Evolutionary conservation across 257 asterid species (phyloP), one percentile per base, ranked within the genome.

Genomic region (Solanum piurae): DNA sequence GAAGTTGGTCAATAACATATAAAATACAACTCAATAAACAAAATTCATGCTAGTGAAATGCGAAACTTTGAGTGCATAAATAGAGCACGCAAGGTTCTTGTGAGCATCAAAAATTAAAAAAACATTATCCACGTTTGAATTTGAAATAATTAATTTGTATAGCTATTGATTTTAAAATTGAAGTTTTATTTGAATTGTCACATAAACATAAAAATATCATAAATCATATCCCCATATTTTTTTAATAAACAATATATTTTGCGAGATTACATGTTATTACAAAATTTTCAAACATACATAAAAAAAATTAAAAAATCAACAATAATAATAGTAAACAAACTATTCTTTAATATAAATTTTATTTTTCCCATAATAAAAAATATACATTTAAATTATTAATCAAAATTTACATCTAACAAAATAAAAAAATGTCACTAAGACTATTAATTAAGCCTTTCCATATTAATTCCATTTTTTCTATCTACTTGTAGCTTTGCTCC

Each of bases 131-230:
- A 52, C 0, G 25, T 18, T 6, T 55, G n/a, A 18, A 49, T 0
- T 6, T 52, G 62, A 49, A 14, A 55, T 6, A 16, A 55, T 55
- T 55, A 55, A 55, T 52, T 52, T 55, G 0, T 6, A 18, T 18
- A 18, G 4, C 0, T 18, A 0, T 55, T 55, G 64, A 6, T 55
- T 55, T 18, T 16, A 6, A 18, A 18, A 0, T 55, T 18, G n/a
- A 18, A 55, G 1, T 55, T 55, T 16, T 46, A 49, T 49, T 49
- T 52, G 10, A 52, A 52, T 20, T 3, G n/a, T 55, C 9, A 16
- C n/a, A 18, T 6, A 1, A 1, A 6, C 4, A 55, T 2, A 0
- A 6, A 18, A 18, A 55, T 18, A 0, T 7, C n/a, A 18, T 16
- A 46, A 55, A 6, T 5, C 62, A 49, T 14, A 14, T 0, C 21